Evolutionary conservation across 2,329 filamentous ascomycete species (phyloP), one percentile per base, ranked within the genome.

Genomic region (Lachnellula suecica): DNA sequence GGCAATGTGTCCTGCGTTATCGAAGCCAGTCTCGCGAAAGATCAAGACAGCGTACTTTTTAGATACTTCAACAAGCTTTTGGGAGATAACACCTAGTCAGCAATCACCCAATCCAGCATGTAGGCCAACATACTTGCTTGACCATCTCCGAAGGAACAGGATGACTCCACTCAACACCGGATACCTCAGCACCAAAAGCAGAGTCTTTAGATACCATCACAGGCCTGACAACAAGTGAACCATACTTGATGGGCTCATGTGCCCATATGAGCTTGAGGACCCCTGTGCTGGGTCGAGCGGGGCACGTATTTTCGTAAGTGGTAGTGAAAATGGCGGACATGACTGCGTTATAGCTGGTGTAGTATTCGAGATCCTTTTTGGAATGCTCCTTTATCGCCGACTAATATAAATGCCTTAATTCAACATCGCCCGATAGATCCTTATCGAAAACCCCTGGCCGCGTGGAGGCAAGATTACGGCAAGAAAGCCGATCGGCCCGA

Each of bases 1-100:
- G 4, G 65, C 64, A 35, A 83, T 71, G 56, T 83, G 81, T 2
- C 66, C 53, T 9, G 70, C 71, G 59, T 83, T 79, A 46, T 73
- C 69, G 8, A 83, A 68, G 13, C 68, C 67, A 1, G 79, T 79
- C 11, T 71, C 61, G 41, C 77, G 77, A 62, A 82, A 76, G 17
- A 80, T 72, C 29, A 73, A 66, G 23, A 81, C 74, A 19, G 77
- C 79, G 53, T 81, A 78, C 74, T 60, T 59, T 42, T 66, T 49
- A 50, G 64, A 63, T 10, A 65, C 44, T 27, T 25, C 49, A 15
- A 65, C 44, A 34, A 66, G 53, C 63, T 65, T 31, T 49, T 25
- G 19, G 54, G 54, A 69, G n/a, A n/a, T n/a, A n/a, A n/a, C n/a
- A n/a, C n/a, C n/a, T n/a, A n/a, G n/a, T n/a, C n/a, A n/a, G n/a